Conservation (phyloP, 352 stramenopile species). For the Pythium coloratum region DNA sequence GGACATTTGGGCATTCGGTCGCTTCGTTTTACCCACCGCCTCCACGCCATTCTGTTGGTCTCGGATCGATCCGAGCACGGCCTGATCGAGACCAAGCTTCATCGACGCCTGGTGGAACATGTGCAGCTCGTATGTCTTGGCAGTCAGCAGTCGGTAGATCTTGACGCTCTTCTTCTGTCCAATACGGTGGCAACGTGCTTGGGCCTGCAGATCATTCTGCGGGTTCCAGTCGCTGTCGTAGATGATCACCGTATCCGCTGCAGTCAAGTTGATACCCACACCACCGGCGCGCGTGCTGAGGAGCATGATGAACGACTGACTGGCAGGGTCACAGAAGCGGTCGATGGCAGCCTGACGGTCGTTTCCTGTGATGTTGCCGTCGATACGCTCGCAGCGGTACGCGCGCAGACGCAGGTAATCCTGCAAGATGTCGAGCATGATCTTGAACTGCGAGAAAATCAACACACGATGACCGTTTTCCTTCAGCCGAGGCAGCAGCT, state of each 20-base stretch:
- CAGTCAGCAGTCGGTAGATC: conserved; percentile 91
- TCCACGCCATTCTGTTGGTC: conserved; percentile 42
- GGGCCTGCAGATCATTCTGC: conserved; percentile 93
- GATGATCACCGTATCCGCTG: conserved; percentile 90
- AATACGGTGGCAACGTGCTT: conserved; percentile 92
- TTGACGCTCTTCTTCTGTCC: conserved; percentile 93
- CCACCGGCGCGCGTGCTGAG: conserved; percentile 97
- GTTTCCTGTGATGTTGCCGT: conserved; percentile 97
- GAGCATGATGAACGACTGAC: conserved; percentile 94
- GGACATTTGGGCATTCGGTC: conserved; percentile 53
- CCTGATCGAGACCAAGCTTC: conserved; percentile 92
- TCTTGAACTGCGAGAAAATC: conserved; percentile 99
- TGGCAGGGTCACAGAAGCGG: conserved; percentile 76
- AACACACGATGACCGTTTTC: conserved; percentile 96
- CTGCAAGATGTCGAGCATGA: conserved; percentile 99
- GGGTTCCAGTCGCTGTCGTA: conserved; percentile 99
- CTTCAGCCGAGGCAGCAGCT: conserved; percentile 96
- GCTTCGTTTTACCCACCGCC: conserved; percentile 33
- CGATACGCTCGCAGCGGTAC: conserved; percentile 97
- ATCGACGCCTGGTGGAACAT: conserved; percentile 93
- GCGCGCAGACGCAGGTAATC: conserved; percentile 94
- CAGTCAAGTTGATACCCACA: conserved; percentile 98
- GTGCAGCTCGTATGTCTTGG: conserved; percentile 92
- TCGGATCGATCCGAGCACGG: conserved; percentile 87
- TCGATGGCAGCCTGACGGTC: conserved; percentile 95